A percentile compares a stretch with the other conserved stretches of the same genome.
Evolutionary conservation across 2,329 filamentous ascomycete species (phyloP).

Genomic region (Fusarium torulosum): DNA sequence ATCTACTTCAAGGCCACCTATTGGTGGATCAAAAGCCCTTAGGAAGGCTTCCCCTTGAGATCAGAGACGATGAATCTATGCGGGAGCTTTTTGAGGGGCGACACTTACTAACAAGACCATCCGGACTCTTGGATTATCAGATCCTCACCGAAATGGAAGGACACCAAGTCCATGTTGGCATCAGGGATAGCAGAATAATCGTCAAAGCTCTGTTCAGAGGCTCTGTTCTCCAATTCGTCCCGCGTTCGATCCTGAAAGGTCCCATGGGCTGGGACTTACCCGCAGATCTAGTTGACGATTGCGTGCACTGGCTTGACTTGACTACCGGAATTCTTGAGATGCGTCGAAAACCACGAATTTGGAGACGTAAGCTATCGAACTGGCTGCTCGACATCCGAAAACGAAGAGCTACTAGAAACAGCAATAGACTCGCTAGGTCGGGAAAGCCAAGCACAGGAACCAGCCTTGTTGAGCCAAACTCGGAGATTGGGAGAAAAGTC

Average conservation of each 20-base stretch:
- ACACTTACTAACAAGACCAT: slow-evolving; percentile 65
- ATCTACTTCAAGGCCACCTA: slow-evolving; percentile 51
- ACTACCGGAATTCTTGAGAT: slow-evolving; percentile 60
- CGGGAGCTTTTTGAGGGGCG: slow-evolving; percentile 66
- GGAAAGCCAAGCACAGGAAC: background rate
- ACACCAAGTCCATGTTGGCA: slow-evolving; percentile 66
- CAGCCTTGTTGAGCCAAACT: slow-evolving; percentile 63
- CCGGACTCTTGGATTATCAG: slow-evolving; percentile 65
- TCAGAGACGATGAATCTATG: slow-evolving; percentile 59
- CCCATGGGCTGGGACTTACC: slow-evolving; percentile 62
- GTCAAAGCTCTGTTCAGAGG: slow-evolving; percentile 55
- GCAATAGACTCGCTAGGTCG: too few relatives aligned
- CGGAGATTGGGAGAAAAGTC: slow-evolving; percentile 49
- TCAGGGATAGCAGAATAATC: slow-evolving; percentile 55
- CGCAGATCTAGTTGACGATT: slow-evolving; percentile 60
- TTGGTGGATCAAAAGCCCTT: slow-evolving; percentile 54
- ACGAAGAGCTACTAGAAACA: slow-evolving; percentile 33
- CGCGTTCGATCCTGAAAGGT: slow-evolving; percentile 48
- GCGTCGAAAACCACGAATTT: slow-evolving; percentile 56
- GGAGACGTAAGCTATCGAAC: slow-evolving; percentile 41
- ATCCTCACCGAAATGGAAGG: slow-evolving; percentile 40
- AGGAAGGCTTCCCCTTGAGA: slow-evolving; percentile 64
- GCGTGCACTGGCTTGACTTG: slow-evolving; percentile 72
- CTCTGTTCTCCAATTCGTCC: slow-evolving; percentile 52
- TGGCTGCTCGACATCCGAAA: slow-evolving; percentile 53